A percentile compares a stretch with the other conserved stretches of the same genome.
Evolutionary conservation across 1,284 basidiomycete genomes (phyloP).

Genomic region (Austroboletus niveus): DNA sequence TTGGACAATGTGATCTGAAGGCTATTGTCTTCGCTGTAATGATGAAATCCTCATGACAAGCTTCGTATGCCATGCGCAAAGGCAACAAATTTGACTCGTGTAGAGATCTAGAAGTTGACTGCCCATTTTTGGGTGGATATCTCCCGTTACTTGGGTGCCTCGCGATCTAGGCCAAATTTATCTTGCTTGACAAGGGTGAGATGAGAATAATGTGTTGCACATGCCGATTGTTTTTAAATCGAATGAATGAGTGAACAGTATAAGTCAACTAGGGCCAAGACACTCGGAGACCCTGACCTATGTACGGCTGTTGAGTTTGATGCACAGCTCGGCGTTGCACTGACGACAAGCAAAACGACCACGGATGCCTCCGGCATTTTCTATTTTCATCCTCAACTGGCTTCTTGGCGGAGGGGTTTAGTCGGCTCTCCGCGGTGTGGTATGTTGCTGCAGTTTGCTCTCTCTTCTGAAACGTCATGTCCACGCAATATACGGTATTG

Average conservation of each 20-base stretch:
- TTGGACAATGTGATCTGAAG: conserved; percentile 11
- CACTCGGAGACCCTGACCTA: background rate
- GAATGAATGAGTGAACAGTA: conserved; percentile 5
- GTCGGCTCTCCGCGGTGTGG: conserved; percentile 28
- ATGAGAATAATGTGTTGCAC: conserved; percentile 1
- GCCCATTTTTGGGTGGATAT: conserved; percentile 5
- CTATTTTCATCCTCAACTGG: conserved; percentile 11
- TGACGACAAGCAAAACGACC: conserved; percentile 6
- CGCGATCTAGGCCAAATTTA: conserved; percentile 9
- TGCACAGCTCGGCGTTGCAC: conserved; percentile 6
- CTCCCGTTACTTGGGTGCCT: conserved; percentile 7
- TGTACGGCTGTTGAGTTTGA: conserved; percentile 2
- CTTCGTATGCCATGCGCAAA: conserved; percentile 6
- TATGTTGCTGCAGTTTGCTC: background rate
- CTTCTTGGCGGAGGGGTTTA: conserved; percentile 14
- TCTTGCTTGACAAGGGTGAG: background rate
- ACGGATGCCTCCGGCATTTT: conserved; percentile 5
- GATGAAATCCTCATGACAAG: conserved; percentile 17
- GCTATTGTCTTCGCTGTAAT: conserved; percentile 14
- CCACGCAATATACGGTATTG: background rate
- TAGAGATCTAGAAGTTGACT: conserved; percentile 4
- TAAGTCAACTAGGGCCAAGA: conserved; percentile 2
- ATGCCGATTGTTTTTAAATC: background rate
- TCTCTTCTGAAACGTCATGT: conserved; percentile 14
- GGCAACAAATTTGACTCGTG: conserved; percentile 23